Conservation (phyloP, 148 eudicot species). For the Agrostemma githago region DNA sequence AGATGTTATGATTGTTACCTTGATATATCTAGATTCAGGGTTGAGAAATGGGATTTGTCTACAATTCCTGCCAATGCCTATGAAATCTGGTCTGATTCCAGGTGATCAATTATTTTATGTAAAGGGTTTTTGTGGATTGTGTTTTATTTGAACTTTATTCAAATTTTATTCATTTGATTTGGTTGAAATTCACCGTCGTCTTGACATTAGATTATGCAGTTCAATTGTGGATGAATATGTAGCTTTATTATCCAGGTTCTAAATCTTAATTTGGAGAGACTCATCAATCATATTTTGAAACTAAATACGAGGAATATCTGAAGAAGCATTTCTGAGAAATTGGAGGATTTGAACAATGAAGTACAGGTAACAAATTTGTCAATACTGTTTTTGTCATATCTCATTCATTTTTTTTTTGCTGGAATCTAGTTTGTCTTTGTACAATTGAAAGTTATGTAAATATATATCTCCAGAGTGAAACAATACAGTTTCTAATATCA, state of each 20-base stretch:
- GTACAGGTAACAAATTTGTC: conserved; percentile 6
- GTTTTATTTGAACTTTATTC: neutral
- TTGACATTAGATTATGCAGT: conserved; percentile 8
- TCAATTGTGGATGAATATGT: neutral
- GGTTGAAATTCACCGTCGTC: neutral
- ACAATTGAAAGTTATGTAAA: conserved; percentile 31
- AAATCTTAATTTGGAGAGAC: neutral
- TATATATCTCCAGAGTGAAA: conserved; percentile 30
- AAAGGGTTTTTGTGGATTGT: neutral
- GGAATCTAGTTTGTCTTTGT: conserved; percentile 23
- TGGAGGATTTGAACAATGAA: conserved; percentile 16
- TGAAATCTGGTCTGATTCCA: neutral
- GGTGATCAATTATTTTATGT: neutral
- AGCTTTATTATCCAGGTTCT: neutral
- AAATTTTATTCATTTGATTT: neutral
- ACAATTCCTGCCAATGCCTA: neutral
- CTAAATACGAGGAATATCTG: conserved; percentile 8
- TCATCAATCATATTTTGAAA: neutral
- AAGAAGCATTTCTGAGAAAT: conserved; percentile 11
- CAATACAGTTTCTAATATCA: conserved; percentile 26
- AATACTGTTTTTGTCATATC: conserved; percentile 21
- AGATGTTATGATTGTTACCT: neutral
- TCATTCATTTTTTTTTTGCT: conserved; percentile 15
- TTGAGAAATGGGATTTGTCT: conserved; percentile 2
- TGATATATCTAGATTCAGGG: neutral